A percentile compares a stretch with the other conserved stretches of the same genome.
phyloP scores from a whole-genome alignment of 495 filamentous ascomycete species.

The Evansstolkia leycettana region DNA sequence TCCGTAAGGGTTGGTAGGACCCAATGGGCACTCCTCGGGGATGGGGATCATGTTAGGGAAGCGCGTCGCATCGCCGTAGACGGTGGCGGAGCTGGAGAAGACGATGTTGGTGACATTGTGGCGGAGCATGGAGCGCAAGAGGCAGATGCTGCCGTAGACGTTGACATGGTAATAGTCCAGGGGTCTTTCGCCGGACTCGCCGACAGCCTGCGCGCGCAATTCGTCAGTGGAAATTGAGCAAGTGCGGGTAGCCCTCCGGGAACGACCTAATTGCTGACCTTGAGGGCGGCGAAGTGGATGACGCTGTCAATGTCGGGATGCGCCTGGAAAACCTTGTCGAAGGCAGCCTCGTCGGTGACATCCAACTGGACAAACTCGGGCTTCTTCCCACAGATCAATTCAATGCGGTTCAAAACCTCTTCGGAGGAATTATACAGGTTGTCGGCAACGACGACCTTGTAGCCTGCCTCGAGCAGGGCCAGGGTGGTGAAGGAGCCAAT shows the following conservation, averaged over 20 bases:
- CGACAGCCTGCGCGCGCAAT: constrained; percentile 56
- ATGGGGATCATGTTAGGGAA: constrained; percentile 98
- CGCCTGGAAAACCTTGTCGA: constrained; percentile 79
- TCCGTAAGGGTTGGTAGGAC: constrained; percentile 94
- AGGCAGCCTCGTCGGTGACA: constrained; percentile 68
- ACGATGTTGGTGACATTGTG: constrained; percentile 93
- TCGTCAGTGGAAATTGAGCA: no score
- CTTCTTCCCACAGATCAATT: constrained; percentile 82
- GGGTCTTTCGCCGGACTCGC: constrained; percentile 89
- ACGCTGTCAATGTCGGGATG: constrained; percentile 94
- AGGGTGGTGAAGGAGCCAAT: constrained; percentile 96
- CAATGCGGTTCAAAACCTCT: constrained; percentile 83
- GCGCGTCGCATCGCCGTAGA: constrained; percentile 95
- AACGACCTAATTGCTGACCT: constrained; percentile 42
- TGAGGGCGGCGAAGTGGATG: constrained; percentile 96
- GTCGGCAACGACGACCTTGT: constrained; percentile 92
- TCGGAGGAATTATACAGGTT: constrained; percentile 90
- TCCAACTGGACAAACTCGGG: constrained; percentile 78
- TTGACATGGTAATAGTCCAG: constrained; percentile 97
- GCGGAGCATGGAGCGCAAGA: constrained; percentile 75
- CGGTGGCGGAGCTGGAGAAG: constrained; percentile 92
- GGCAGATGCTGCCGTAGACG: constrained; percentile 81
- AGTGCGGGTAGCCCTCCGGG: no score
- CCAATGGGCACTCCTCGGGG: constrained; percentile 89
- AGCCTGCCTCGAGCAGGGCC: constrained; percentile 81